Base-by-base conservation (phyloP, 176 grass and related monocot species). In the Calamus simplicifolius region DNA sequence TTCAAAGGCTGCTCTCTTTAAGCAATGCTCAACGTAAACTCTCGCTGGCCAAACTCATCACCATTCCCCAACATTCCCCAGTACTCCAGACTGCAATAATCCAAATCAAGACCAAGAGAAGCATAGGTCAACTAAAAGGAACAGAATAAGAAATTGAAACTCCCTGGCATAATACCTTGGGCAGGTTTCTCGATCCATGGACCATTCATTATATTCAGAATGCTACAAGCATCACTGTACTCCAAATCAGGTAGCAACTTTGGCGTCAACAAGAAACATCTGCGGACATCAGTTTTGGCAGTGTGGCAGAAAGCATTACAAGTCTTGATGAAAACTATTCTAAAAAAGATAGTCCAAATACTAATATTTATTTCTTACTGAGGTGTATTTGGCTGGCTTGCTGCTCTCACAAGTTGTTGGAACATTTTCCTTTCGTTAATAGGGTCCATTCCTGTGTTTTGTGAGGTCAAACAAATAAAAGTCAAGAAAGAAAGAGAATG, bases 351-450 rank as follows among this genome's bases (percentile, higher is more conserved):
- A 49, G 13, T 72, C 27, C 35, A 10, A 73, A 51, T 6, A 52
- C 48, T 0, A 0, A 5, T 30, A 15, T 18, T 17, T 29, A 26
- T 63, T 71, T 76, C 86, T 83, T 50, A 91, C 92, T 97, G 92
- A 38, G 92, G 92, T 3, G 92, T 91, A 63, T 88, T 91, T 16
- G 72, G 76, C 69, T 97, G 84, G 69, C 93, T 97, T 18, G 93
- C 84, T 26, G 93, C 87, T 80, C 93, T 85, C 5, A 97, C 92
- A 75, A 91, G 84, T 66, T 97, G 93, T 58, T 97, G 93, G 68
- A 97, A 97, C 93, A 91, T 97, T 68, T 97, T 97, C 73, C 93
- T 85, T 79, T 97, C 93, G 18, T 97, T 91, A 73, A 91, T 68
- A n/a, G 87, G 93, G 53, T 97, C 93, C 93, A 97, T 97, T 23